phyloP scores from a whole-genome alignment of 169 alveolate species.

The Theileria annulata region DNA sequence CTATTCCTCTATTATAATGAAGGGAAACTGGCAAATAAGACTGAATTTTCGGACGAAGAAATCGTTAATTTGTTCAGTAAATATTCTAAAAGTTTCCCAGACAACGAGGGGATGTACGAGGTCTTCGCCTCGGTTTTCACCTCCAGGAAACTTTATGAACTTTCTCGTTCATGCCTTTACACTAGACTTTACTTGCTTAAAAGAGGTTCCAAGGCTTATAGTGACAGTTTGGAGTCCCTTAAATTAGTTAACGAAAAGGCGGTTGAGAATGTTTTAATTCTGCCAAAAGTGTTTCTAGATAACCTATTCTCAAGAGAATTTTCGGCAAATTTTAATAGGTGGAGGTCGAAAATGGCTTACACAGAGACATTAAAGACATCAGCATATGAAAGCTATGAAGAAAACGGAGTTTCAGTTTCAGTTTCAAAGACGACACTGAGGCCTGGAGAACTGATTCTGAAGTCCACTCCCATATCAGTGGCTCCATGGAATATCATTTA shows the following conservation, averaged over 20 bases:
- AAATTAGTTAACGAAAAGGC: conserved; percentile 20
- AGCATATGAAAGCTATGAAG: not conserved
- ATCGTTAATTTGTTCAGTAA: not conserved
- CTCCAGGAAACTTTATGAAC: conserved; percentile 27
- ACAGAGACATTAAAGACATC: conserved; percentile 23
- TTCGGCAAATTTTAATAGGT: conserved; percentile 17
- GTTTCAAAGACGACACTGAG: conserved; percentile 18
- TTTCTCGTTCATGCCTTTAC: conserved; percentile 34
- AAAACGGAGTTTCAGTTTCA: conserved; percentile 1
- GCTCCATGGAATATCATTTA: conserved; percentile 52
- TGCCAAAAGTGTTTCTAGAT: conserved; percentile 46
- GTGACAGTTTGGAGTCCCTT: conserved; percentile 17
- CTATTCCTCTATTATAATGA: not conserved
- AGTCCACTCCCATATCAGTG: conserved; percentile 36
- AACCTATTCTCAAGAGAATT: conserved; percentile 38
- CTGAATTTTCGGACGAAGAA: conserved; percentile 2
- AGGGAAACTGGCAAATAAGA: conserved; percentile 6
- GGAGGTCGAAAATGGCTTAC: conserved; percentile 59
- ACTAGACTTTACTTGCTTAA: conserved; percentile 48
- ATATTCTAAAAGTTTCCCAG: conserved; percentile 11
- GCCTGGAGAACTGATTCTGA: conserved; percentile 53
- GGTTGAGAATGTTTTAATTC: conserved; percentile 40
- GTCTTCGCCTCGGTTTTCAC: conserved; percentile 28
- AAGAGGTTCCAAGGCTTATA: conserved; percentile 33
- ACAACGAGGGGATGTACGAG: conserved; percentile 49